A percentile compares a stretch with the other conserved stretches of the same genome.
Evolutionary conservation across 2,329 filamentous ascomycete genomes (phyloP).

Genomic region (Sclerotinia minor): DNA sequence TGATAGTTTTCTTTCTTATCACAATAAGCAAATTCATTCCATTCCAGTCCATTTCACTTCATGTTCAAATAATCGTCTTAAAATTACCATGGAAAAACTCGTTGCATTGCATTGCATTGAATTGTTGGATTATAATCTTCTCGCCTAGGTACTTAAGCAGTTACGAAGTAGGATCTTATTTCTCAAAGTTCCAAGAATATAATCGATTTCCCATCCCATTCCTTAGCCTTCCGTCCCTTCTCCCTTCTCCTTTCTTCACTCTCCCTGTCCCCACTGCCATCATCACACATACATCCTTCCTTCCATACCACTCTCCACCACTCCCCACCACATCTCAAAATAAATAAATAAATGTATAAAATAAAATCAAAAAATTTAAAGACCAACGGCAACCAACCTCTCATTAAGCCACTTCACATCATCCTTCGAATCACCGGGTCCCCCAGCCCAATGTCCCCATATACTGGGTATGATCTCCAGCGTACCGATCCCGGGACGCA

Average conservation of each 20-base stretch:
- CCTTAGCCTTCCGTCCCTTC: neutral
- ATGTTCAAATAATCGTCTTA: neutral
- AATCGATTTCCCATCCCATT: neutral
- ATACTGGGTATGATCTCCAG: constrained; percentile 58
- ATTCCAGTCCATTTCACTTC: no score
- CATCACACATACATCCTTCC: no score
- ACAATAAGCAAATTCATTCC: no score
- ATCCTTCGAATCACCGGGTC: constrained; percentile 68
- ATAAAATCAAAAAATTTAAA: constrained; percentile 24
- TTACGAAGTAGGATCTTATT: neutral
- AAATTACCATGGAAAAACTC: neutral
- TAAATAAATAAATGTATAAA: no score
- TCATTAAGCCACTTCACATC: constrained; percentile 73
- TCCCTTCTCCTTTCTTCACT: no score
- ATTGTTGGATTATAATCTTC: neutral
- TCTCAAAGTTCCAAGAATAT: no score
- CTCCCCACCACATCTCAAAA: no score
- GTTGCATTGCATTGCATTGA: neutral
- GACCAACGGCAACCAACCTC: constrained; percentile 35
- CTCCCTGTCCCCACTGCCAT: no score
- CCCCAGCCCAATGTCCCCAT: constrained; percentile 68
- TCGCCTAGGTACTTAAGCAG: neutral
- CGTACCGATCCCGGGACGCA: constrained; percentile 58
- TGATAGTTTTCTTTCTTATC: no score
- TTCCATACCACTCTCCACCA: no score